Evolutionary conservation across 768 basidiomycete species (phyloP), one percentile per base, ranked within the genome.

Genomic region (Leccinum incarnatum): DNA sequence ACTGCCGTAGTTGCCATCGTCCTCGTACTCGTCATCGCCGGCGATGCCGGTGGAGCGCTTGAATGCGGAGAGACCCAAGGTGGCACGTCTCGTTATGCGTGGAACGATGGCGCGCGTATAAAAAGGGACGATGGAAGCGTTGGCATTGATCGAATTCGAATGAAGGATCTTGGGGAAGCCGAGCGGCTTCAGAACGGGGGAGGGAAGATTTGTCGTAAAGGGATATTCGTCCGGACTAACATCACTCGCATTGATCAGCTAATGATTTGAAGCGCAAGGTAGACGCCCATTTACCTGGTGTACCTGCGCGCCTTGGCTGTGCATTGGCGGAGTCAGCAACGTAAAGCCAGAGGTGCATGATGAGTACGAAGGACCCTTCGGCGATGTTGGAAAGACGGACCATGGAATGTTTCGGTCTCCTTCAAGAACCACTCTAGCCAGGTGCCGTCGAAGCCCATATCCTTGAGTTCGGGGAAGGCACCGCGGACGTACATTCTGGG

Each of bases 391-490:
- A 56, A n/a, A 11, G 21, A 77, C 90, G 62, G 60, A 93, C 97
- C 94, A 75, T 98, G 97, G 76, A 97, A 97, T 1, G 83, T 81
- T 78, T 99, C 97, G 0, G 81, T 98, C 76, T 98, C 96, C 66
- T 88, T 88, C 75, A 99, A 77, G 76, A 99, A 95, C 97, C 97
- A 99, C 59, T 98, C 91, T 3, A 99, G 79, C 95, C 95, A 98
- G 61, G 87, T 93, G 3, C 93, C 93, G 5, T 83, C 67, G 72
- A 94, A 95, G 0, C 87, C 88, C 32, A 85, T 72, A 42, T 86
- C 81, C 42, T 79, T 80, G 45, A 97, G 80, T 74, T 95, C 91
- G 36, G 85, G 73, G 75, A 98, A 92, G 2, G 82, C 87, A 23
- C 87, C 90, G 15, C 81, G 81, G 54, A 86, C 79, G 76, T 99